phyloP scores from a whole-genome alignment of 2,329 filamentous ascomycete genomes.

The Leptographium galeiforme region DNA sequence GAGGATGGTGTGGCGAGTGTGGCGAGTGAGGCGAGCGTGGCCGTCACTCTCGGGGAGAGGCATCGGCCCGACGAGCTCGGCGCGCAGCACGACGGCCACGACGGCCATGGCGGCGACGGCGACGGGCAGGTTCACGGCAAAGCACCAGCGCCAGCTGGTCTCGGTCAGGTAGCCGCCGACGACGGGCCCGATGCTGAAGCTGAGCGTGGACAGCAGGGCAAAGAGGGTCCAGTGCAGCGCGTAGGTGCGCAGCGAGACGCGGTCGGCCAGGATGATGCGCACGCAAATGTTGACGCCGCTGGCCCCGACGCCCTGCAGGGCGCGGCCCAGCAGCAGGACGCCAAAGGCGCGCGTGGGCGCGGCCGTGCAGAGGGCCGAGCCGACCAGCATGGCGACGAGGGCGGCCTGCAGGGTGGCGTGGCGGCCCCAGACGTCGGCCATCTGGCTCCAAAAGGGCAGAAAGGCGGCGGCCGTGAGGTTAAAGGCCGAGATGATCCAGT shows the following conservation, averaged over 20 bases:
- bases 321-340: constrained; percentile 48
- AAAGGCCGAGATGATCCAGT: constrained; percentile 58
- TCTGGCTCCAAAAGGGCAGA: constrained; percentile 51
- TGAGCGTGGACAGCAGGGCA: constrained; percentile 42
- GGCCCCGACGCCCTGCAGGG: constrained; percentile 47
- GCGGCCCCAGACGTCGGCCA: constrained; percentile 52
- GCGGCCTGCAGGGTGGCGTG: constrained; percentile 43
- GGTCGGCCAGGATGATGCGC: constrained; percentile 50
- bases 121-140: constrained; percentile 49
- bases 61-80: constrained; percentile 40
- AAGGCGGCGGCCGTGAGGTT: constrained; percentile 55
- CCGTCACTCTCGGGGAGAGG: constrained; percentile 17
- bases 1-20: constrained; percentile 5
- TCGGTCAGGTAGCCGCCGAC: constrained; percentile 42
- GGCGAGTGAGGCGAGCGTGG: no score
- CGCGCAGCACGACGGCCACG: constrained; percentile 41
- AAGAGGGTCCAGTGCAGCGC: constrained; percentile 50
- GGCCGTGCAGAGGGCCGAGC: constrained; percentile 47
- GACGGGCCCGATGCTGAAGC: constrained; percentile 48
- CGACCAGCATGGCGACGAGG: constrained; percentile 43
- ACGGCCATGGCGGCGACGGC: constrained; percentile 35
- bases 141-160: constrained; percentile 52
- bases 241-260: constrained; percentile 47
- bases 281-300: constrained; percentile 48
- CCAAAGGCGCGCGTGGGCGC: constrained; percentile 39